phyloP scores from a whole-genome alignment of 1,284 basidiomycete species.

The Xerocomus amazonicus region DNA sequence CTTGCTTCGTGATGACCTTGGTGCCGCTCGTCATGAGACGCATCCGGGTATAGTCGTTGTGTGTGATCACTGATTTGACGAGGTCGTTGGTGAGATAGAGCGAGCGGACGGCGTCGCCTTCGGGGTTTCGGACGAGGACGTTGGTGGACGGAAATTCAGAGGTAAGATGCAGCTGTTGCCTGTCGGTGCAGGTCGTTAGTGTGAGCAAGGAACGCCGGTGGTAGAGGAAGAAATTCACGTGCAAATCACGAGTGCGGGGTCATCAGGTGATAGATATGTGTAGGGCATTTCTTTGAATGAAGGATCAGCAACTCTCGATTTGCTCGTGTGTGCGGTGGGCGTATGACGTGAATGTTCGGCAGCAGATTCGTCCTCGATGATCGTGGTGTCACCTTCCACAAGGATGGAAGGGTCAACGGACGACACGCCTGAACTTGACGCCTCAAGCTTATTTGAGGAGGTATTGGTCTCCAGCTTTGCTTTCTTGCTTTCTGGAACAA shows the following conservation, averaged over 20 bases:
- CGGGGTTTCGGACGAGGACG: slow-evolving; percentile 85
- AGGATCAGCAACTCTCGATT: slow-evolving; percentile 37
- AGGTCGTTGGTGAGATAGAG: slow-evolving; percentile 89
- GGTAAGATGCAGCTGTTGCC: slow-evolving; percentile 72
- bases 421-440: slow-evolving; percentile 14
- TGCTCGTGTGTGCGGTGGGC: slow-evolving; percentile 1
- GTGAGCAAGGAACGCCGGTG: not conserved
- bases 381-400: slow-evolving; percentile 6
- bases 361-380: slow-evolving; percentile 16
- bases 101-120: slow-evolving; percentile 74
- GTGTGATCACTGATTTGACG: slow-evolving; percentile 73
- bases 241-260: slow-evolving; percentile 68
- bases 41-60: slow-evolving; percentile 84
- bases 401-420: slow-evolving; percentile 5
- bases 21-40: slow-evolving; percentile 91
- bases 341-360: not conserved
- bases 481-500: slow-evolving; percentile 46
- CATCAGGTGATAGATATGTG: slow-evolving; percentile 70
- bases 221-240: slow-evolving; percentile 42
- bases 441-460: slow-evolving; percentile 3
- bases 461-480: slow-evolving; percentile 37
- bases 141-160: slow-evolving; percentile 74
- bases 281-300: slow-evolving; percentile 91
- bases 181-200: slow-evolving; percentile 28
- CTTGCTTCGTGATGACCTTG: slow-evolving; percentile 76